Evolutionary conservation across 371 early-diverging fungal species (phyloP).

Genomic region (Batkoa obscura): DNA sequence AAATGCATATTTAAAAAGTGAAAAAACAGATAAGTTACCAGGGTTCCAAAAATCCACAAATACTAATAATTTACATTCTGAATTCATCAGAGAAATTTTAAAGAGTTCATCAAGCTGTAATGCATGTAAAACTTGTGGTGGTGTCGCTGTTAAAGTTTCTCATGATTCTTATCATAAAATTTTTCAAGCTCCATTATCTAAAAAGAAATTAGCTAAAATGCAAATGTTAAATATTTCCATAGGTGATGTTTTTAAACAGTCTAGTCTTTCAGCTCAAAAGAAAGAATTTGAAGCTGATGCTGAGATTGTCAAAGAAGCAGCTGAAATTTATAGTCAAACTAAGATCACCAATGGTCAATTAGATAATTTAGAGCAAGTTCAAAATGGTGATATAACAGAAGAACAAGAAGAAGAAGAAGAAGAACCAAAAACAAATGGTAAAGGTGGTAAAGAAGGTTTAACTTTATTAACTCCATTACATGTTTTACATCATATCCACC

Average conservation of each 20-base stretch:
- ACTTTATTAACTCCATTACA: slow-evolving; percentile 55
- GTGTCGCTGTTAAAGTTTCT: slow-evolving; percentile 53
- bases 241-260: slow-evolving; percentile 16
- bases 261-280: slow-evolving; percentile 10
- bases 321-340: not conserved
- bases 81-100: not conserved
- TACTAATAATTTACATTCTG: slow-evolving; percentile 10
- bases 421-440: slow-evolving; percentile 4
- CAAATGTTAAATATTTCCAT: slow-evolving; percentile 24
- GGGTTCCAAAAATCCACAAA: slow-evolving; percentile 19
- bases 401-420: slow-evolving; percentile 12
- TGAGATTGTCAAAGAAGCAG: slow-evolving; percentile 15
- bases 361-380: no score
- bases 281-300: slow-evolving; percentile 14
- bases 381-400: no score
- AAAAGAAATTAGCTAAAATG: slow-evolving; percentile 50
- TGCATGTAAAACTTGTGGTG: slow-evolving; percentile 9
- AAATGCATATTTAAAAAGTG: not conserved
- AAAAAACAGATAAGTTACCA: not conserved
- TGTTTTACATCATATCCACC: slow-evolving; percentile 50
- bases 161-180: slow-evolving; percentile 75
- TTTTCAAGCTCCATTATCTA: slow-evolving; percentile 55
- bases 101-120: not conserved
- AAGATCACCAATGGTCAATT: slow-evolving; percentile 9
- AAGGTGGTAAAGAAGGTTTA: slow-evolving; percentile 4